Evolutionary conservation across 2,329 filamentous ascomycete genomes (phyloP), one percentile per base, ranked within the genome.

Genomic region (Ophiocordyceps camponoti-rufipedis): DNA sequence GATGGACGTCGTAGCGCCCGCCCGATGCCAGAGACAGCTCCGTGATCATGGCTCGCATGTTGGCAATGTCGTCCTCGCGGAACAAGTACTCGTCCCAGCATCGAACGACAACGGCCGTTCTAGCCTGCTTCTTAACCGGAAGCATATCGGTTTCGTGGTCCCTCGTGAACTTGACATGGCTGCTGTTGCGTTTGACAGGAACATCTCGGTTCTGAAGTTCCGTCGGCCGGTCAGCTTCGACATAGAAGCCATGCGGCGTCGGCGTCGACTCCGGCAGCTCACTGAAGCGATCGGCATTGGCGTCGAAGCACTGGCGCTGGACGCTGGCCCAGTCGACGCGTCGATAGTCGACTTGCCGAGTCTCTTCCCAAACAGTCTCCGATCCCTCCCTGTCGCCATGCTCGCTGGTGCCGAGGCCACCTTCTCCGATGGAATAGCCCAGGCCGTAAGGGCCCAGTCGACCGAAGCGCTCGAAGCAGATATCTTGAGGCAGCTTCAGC

Each of bases 381-480:
- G 78, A 72, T 4, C 86, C 88, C 51, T 91, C 83, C 44, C 72
- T 78, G 50, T 95, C 84, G 19, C 86, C 86, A 54, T 87, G 79
- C 60, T 93, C 75, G 11, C 85, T 88, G n/a, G 84, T 79, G 5
- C 89, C 87, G 28, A 82, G 78, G 2, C 89, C 89, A 12, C 89
- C 89, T 51, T 73, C 78, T 47, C 78, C 78, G 32, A 73, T 68
- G 31, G 82, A 85, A 60, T 96, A 96, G 9, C 89, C 89, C 49
- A 86, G 76, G 0, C 89, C 89, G 54, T 98, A 98, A 0, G 89
- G 84, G 0, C 85, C 88, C 29, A 91, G 75, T 50, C 87, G 75
- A 3, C 89, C 89, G 58, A 85, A 94, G 2, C 91, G 75, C 53
- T 98, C 91, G 57, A 94, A 95, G 64, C 91, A 98, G 42, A 95